phyloP scores from a whole-genome alignment of 73 alveolate species.

The Loxodes magnus region DNA sequence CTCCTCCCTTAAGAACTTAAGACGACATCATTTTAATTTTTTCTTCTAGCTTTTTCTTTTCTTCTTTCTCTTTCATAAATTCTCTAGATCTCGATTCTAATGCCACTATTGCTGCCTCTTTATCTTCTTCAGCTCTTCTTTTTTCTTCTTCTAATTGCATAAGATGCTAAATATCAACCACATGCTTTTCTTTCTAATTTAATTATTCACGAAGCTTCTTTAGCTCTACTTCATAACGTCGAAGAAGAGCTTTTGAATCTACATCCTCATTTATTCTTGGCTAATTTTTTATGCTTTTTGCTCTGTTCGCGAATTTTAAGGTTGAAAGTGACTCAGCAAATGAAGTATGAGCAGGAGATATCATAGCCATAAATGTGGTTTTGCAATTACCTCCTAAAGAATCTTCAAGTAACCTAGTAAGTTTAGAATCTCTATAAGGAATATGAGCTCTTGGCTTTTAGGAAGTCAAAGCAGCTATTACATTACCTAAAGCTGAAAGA shows the following conservation, averaged over 20 bases:
- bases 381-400: slow-evolving; percentile 97
- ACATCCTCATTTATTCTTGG: slow-evolving; percentile 93
- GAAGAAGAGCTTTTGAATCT: slow-evolving; percentile 77
- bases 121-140: slow-evolving; percentile 76
- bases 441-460: slow-evolving; percentile 72
- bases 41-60: slow-evolving; percentile 71
- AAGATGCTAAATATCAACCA: slow-evolving; percentile 55
- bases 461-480: slow-evolving; percentile 97
- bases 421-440: slow-evolving; percentile 98
- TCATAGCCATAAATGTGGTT: slow-evolving; percentile 95
- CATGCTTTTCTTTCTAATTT: slow-evolving; percentile 55
- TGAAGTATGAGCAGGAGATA: slow-evolving; percentile 84
- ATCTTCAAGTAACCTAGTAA: slow-evolving; percentile 93
- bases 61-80: slow-evolving; percentile 76
- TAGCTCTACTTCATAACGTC: slow-evolving; percentile 93
- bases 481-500: slow-evolving; percentile 98
- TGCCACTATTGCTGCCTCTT: slow-evolving; percentile 78
- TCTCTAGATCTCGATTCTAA: slow-evolving; percentile 69
- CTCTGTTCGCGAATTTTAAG: slow-evolving; percentile 97
- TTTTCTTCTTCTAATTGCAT: slow-evolving; percentile 61
- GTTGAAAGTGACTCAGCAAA: slow-evolving; percentile 95
- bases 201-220: slow-evolving; percentile 71
- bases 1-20: slow-evolving; percentile 60
- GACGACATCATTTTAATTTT: slow-evolving; percentile 60
- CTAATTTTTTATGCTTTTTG: slow-evolving; percentile 91